phyloP scores from a whole-genome alignment of 1,284 basidiomycete genomes.

The Fomitiporia mediterranea region DNA sequence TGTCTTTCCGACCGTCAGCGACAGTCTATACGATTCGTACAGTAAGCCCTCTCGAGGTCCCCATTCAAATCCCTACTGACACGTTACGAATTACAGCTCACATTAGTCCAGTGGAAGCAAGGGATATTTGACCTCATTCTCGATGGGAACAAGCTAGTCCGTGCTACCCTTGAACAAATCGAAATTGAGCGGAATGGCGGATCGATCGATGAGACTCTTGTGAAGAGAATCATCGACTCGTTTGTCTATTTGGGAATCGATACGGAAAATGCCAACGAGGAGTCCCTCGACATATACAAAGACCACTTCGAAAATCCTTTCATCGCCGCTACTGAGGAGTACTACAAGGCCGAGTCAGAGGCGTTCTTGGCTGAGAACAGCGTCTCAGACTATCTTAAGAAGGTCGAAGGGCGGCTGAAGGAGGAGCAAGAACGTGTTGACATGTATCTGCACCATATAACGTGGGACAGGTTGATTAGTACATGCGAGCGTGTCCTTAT shows the following conservation, averaged over 20 bases:
- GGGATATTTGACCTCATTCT: conserved; percentile 91
- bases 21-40: conserved; percentile 97
- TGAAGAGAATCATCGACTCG: conserved; percentile 96
- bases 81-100: conserved; percentile 68
- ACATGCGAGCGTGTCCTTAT: conserved; percentile 95
- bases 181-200: conserved; percentile 94
- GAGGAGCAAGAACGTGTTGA: conserved; percentile 98
- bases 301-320: conserved; percentile 90
- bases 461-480: conserved; percentile 80
- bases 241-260: conserved; percentile 96
- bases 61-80: too few relatives aligned
- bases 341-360: conserved; percentile 90
- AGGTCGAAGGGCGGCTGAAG: conserved; percentile 86
- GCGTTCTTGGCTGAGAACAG: conserved; percentile 87
- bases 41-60: conserved; percentile 60
- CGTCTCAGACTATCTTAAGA: conserved; percentile 96
- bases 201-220: conserved; percentile 86
- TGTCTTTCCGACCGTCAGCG: conserved; percentile 94
- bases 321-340: conserved; percentile 83
- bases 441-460: conserved; percentile 87
- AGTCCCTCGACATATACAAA: conserved; percentile 92
- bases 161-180: conserved; percentile 85
- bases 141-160: conserved; percentile 78
- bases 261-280: conserved; percentile 85
- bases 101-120: conserved; percentile 92